Evolutionary conservation across 805 yeast species (phyloP), one percentile per base, ranked within the genome.

Genomic region (Saturnispora dispora): DNA sequence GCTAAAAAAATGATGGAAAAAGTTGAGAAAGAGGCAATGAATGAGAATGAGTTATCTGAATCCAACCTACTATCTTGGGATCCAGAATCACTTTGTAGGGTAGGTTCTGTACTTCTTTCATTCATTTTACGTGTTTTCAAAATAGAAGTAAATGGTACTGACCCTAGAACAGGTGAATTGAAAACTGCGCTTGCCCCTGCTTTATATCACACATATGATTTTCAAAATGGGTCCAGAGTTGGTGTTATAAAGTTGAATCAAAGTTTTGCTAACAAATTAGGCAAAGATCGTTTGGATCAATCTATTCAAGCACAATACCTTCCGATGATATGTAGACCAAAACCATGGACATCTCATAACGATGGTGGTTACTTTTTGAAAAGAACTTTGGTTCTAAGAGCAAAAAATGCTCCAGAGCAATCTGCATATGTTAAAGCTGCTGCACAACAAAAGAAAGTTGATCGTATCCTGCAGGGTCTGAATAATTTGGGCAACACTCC

Each of bases 271-370:
- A 74, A 77, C 28, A 81, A 78, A 59, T 67, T 93, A 48, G 82
- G 88, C 9, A 80, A 83, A 3, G 89, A 83, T 47, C 72, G 79
- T 33, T 69, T 81, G 6, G 73, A 75, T 23, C 83, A 83, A 47
- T 74, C 85, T 1, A 79, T 85, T 4, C 66, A 76, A 20, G 96
- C 98, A 0, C 97, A 91, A 65, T 74, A 78, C 55, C 72, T 93
- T 48, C 99, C 99, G 8, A 93, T 93, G 99, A 72, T 93, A 46
- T 84, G 86, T 8, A 79, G 81, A 55, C 99, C 99, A n/a, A 72
- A 81, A 51, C 88, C 88, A 5, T 93, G 99, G 99, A 76, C 81
- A 0, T 70, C 80, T 10, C 82, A 83, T 77, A 81, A 83, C 60
- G 77, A 78, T 51, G 99, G 99, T 58, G 99, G 97, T 0, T 90